Base-by-base conservation (phyloP, 495 filamentous ascomycete species). In the Aspergillus bridgeri region DNA sequence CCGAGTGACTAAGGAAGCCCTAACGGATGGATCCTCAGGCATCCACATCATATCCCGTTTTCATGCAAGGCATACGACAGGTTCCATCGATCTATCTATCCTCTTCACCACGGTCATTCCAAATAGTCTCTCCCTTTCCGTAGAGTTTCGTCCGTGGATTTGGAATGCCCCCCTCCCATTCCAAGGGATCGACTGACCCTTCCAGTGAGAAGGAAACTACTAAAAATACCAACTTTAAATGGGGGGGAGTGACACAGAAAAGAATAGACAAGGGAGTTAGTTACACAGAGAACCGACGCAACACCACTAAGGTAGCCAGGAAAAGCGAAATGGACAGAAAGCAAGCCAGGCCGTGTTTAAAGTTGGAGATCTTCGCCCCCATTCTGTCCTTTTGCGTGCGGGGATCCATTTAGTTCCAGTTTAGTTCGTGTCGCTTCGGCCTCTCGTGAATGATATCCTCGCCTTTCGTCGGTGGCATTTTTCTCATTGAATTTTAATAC, bases 1-100 rank as follows among this genome's bases (percentile, higher is more conserved):
- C 2, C 2, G 27, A 38, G 33, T 38, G n/a, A 15, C 33, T 13
- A 13, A 38, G 2, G 13, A 38, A 38, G 13, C 33, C 33, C 33
- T 38, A 38, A 38, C 33, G 33, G 33, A 38, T 13, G 11, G 9
- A 38, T 15, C 33, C 33, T 38, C 11, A 38, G 33, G 33, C 33
- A 38, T 38, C 33, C 33, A 38, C 7, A 15, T 38, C 29, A 33
- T 33, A 6, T 6, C 29, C 29, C 29, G 33, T 38, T 38, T 38
- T 38, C 33, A 53, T 22, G 27, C 51, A 53, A 53, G 27, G 27
- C 51, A 53, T 53, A 11, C 33, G 33, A 38, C 33, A 38, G 33
- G 33, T 53, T 22, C 43, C 51, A 53, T 42, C 51, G 38, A 18
- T 53, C 18, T 53, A 53, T 38, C 33, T 15, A 38, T 38, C 33